Conservation (phyloP, 441 rosid species). For the Adansonia gregorii region DNA sequence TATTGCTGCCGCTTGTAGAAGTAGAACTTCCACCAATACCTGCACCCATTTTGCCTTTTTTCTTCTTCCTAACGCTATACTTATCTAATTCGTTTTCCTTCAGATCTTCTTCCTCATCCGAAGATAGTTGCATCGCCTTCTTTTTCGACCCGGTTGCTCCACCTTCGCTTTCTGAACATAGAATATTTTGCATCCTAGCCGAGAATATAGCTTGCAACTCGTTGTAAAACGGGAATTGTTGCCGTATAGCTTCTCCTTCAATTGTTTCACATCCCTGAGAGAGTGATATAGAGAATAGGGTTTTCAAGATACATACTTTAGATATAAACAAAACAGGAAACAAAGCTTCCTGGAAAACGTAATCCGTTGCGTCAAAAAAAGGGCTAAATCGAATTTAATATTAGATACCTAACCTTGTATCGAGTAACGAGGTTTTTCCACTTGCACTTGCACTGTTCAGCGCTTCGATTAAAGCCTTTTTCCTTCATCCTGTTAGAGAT, state of each 20-base stretch:
- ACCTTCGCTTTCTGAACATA: conserved; percentile 83
- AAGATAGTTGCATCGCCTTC: conserved; percentile 59
- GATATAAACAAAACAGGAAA: neutral
- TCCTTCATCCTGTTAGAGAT: conserved; percentile 75
- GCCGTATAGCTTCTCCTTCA: conserved; percentile 73
- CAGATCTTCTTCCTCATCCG: conserved; percentile 71
- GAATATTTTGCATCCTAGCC: conserved; percentile 68
- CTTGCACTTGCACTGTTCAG: conserved; percentile 99
- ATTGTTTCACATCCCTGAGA: conserved; percentile 84
- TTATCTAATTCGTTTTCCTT: conserved; percentile 72
- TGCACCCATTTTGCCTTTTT: conserved; percentile 42
- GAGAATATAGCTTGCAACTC: conserved; percentile 75
- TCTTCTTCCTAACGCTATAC: conserved; percentile 51
- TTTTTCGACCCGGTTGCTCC: conserved; percentile 48
- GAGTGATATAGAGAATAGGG: no score
- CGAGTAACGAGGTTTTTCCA: conserved; percentile 98
- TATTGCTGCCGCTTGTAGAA: conserved; percentile 23
- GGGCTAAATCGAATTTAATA: conserved; percentile 19
- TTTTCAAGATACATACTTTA: conserved; percentile 21
- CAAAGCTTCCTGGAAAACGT: no score
- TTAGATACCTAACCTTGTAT: conserved; percentile 80
- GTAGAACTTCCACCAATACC: conserved; percentile 11
- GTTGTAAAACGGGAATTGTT: conserved; percentile 78
- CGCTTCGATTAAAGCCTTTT: conserved; percentile 76
- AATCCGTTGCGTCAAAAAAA: no score